These are phyloP conservation scores for Penicillium glabrum DNA, from an alignment of 2,329 filamentous ascomycete species.

Conservation along the genomic window DNA sequence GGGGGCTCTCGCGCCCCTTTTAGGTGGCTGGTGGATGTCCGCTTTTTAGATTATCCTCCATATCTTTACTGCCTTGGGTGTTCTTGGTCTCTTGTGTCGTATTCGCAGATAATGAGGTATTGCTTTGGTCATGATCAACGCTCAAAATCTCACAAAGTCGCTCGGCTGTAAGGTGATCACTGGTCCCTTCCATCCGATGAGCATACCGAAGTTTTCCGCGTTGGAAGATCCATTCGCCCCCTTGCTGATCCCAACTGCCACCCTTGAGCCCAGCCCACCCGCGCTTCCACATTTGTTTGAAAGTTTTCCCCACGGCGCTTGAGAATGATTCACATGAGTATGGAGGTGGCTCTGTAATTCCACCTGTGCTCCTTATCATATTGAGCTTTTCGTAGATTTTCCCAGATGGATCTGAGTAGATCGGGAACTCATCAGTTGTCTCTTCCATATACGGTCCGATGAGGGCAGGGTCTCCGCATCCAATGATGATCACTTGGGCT, in stretches of 20 bases:
- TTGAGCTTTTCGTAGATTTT: conserved; percentile 19
- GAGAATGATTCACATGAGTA: background rate
- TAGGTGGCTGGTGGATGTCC: too few relatives aligned
- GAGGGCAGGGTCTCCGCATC: conserved; percentile 19
- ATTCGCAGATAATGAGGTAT: too few relatives aligned
- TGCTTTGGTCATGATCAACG: background rate
- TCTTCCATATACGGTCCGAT: conserved; percentile 23
- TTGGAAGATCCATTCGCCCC: conserved; percentile 22
- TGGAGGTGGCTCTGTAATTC: background rate
- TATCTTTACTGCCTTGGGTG: too few relatives aligned
- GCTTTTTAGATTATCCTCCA: too few relatives aligned
- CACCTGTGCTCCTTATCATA: conserved; percentile 15
- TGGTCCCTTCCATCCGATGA: conserved; percentile 16
- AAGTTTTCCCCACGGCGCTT: background rate
- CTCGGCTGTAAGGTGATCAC: conserved; percentile 20
- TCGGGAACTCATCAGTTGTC: conserved; percentile 14
- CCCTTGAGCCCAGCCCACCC: conserved; percentile 7
- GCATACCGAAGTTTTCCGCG: conserved; percentile 15
- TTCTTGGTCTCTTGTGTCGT: too few relatives aligned
- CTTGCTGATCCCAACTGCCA: conserved; percentile 13
- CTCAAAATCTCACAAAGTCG: conserved; percentile 12
- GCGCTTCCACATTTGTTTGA: conserved; percentile 16
- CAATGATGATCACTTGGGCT: conserved; percentile 25
- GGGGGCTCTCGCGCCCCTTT: too few relatives aligned
- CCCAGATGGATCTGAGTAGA: conserved; percentile 20